phyloP scores from a whole-genome alignment of 345 rosid genomes.

The Eucalyptus microcorys region DNA sequence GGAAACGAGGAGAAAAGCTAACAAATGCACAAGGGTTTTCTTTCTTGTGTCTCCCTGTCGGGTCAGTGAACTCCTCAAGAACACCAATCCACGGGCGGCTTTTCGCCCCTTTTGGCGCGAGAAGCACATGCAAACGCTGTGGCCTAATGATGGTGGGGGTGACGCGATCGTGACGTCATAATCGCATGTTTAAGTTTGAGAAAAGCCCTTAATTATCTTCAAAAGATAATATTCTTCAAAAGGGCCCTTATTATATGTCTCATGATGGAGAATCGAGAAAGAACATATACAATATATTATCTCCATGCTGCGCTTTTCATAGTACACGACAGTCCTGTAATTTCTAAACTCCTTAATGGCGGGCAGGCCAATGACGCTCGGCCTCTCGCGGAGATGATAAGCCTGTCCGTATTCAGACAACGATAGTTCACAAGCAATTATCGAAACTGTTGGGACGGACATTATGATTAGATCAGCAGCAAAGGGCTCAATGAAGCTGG shows the following conservation, averaged over 20 bases:
- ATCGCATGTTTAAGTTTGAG: background rate
- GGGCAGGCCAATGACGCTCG: background rate
- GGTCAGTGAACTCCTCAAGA: background rate
- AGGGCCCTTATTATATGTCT: background rate
- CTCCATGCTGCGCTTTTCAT: background rate
- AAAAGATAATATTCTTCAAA: background rate
- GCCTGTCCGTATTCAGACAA: background rate
- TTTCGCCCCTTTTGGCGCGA: background rate
- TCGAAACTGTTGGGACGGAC: background rate
- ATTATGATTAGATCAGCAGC: background rate
- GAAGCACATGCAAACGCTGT: background rate
- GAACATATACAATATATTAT: background rate
- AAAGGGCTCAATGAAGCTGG: background rate
- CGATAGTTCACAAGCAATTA: background rate
- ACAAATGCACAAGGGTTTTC: fast-evolving
- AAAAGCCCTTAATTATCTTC: background rate
- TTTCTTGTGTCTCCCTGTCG: background rate
- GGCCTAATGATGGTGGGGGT: background rate
- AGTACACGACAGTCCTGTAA: background rate
- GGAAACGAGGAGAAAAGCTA: background rate
- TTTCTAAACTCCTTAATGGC: background rate
- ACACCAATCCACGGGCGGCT: background rate
- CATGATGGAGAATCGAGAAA: background rate
- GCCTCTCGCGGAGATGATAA: background rate
- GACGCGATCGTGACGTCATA: background rate